Percentiles rank a stretch among this genome's conserved stretches.
phyloP scores from a whole-genome alignment of 2,329 filamentous ascomycete species.

The Myriosclerotinia curreyana region DNA sequence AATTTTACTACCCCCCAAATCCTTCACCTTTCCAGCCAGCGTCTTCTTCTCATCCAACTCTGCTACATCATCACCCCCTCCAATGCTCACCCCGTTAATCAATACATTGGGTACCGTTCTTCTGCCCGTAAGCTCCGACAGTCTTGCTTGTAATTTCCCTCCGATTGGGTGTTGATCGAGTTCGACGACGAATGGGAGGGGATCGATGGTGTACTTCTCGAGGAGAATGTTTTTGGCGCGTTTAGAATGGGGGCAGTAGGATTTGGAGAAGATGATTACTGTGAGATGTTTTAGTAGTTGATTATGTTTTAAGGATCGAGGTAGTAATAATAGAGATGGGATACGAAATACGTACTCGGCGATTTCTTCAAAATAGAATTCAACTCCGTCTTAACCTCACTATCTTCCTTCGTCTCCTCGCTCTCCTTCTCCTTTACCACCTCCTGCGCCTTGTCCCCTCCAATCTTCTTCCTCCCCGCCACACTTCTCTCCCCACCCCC shows the following conservation, averaged over 20 bases:
- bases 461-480: slow-evolving; percentile 51
- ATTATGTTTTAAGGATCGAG: slow-evolving; percentile 1
- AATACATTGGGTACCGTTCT: slow-evolving; percentile 90
- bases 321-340: background rate
- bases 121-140: slow-evolving; percentile 72
- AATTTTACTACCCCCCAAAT: slow-evolving; percentile 66
- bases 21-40: slow-evolving; percentile 68
- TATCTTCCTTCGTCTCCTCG: slow-evolving; percentile 54
- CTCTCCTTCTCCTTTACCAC: slow-evolving; percentile 36
- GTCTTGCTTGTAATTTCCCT: slow-evolving; percentile 63
- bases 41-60: slow-evolving; percentile 65
- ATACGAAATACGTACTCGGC: slow-evolving; percentile 58
- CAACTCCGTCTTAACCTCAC: slow-evolving; percentile 67
- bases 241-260: slow-evolving; percentile 83
- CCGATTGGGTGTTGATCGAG: slow-evolving; percentile 81
- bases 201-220: slow-evolving; percentile 78
- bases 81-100: slow-evolving; percentile 82
- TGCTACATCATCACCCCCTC: slow-evolving; percentile 82
- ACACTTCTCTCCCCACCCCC: slow-evolving; percentile 42
- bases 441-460: slow-evolving; percentile 36
- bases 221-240: slow-evolving; percentile 83
- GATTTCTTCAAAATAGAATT: slow-evolving; percentile 78
- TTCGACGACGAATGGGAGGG: slow-evolving; percentile 83
- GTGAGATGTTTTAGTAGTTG: slow-evolving; percentile 10
- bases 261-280: slow-evolving; percentile 97